These are phyloP conservation scores for Daldinia sp. DNA, from an alignment of 2,329 filamentous ascomycete species.

Conservation along the genomic window DNA sequence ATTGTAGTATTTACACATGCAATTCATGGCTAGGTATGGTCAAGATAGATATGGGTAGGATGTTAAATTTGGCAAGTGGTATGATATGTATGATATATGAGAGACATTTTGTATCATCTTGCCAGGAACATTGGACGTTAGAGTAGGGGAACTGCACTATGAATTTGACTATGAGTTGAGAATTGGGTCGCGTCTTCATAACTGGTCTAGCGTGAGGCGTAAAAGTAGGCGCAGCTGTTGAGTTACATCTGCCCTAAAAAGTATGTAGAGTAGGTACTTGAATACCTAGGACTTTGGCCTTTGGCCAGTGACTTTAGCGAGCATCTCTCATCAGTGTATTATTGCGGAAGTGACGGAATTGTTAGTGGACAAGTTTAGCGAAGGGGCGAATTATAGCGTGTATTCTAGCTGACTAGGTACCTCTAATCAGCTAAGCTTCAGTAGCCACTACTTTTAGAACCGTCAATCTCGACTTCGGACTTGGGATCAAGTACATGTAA, in stretches of 20 bases:
- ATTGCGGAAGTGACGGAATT: constrained; percentile 36
- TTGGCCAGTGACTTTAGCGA: constrained; percentile 20
- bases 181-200: constrained; percentile 34
- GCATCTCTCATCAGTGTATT: constrained; percentile 35
- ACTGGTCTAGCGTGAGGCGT: constrained; percentile 43
- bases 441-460: constrained; percentile 17
- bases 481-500: constrained; percentile 6
- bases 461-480: constrained; percentile 31
- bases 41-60: constrained; percentile 6
- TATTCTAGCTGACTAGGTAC: background rate
- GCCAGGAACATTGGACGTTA: constrained; percentile 3
- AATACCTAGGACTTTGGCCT: constrained; percentile 46
- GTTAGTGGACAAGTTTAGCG: background rate
- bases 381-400: constrained; percentile 5
- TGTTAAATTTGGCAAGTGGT: constrained; percentile 27
- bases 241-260: constrained; percentile 41
- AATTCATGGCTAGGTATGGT: background rate
- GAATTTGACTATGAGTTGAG: constrained; percentile 6
- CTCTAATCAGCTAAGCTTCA: background rate
- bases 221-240: constrained; percentile 48
- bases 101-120: constrained; percentile 6
- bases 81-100: constrained; percentile 24
- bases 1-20: constrained; percentile 10
- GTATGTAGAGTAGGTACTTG: constrained; percentile 2
- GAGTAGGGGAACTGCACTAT: background rate